These are phyloP conservation scores for Neoboletus brunneissimus DNA, from an alignment of 768 basidiomycete species.

Conservation along the genomic window DNA sequence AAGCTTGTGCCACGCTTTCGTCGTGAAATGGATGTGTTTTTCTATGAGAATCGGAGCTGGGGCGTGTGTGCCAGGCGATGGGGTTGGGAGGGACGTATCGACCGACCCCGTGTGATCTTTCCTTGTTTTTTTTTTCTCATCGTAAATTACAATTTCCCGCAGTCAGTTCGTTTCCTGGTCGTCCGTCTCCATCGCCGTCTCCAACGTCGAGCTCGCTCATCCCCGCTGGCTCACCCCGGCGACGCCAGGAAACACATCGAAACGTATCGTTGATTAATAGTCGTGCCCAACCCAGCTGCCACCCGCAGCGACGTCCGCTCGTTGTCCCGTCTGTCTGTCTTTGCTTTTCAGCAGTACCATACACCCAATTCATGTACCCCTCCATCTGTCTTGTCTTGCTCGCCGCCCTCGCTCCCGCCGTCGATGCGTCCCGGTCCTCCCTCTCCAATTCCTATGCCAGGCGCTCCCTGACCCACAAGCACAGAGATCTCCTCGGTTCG, in stretches of 20 bases:
- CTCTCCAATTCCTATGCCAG: constrained; percentile 34
- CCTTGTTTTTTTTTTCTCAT: not conserved
- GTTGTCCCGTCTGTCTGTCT: constrained; percentile 28
- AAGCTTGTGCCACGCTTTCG: not conserved
- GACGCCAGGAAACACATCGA: constrained; percentile 8
- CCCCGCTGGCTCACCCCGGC: constrained; percentile 9
- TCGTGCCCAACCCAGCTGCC: not conserved
- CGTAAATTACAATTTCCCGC: constrained; percentile 8
- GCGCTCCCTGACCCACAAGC: constrained; percentile 28
- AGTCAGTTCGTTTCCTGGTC: constrained; percentile 4
- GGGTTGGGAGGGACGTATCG: not conserved
- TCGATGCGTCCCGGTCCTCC: constrained; percentile 42
- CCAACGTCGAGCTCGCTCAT: constrained; percentile 7
- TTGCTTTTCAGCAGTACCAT: constrained; percentile 33
- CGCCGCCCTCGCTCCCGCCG: constrained; percentile 23
- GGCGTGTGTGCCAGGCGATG: not conserved
- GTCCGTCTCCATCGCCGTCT: constrained; percentile 16
- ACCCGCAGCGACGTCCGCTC: constrained; percentile 36
- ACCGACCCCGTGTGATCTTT: constrained; percentile 4
- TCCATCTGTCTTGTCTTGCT: constrained; percentile 26
- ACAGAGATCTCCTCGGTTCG: constrained; percentile 21
- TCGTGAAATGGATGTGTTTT: not conserved
- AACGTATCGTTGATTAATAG: not conserved
- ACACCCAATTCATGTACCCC: constrained; percentile 22
- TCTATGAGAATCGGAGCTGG: not conserved